Evolutionary conservation across 306 rosid species (phyloP).

Genomic region (Vigna nakashimae): DNA sequence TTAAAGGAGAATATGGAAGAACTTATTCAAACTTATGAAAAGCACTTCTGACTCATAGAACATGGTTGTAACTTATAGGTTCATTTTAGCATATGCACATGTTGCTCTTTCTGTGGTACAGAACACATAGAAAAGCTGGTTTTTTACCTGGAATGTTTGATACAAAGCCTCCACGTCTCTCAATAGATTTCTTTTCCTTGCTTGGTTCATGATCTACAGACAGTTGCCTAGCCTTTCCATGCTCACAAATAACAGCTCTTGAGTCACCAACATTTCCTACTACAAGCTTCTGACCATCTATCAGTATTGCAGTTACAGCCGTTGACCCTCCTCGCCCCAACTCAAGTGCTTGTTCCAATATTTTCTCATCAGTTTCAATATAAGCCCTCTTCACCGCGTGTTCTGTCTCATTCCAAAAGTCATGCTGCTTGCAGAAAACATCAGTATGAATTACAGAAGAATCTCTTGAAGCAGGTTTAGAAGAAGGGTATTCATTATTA

Average conservation of each 20-base stretch:
- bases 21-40: background rate
- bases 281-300: conserved; percentile 66
- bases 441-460: conserved; percentile 18
- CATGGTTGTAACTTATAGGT: too few species aligned
- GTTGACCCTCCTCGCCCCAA: conserved; percentile 82
- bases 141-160: conserved; percentile 71
- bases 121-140: background rate
- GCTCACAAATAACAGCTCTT: conserved; percentile 64
- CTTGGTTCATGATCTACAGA: conserved; percentile 77
- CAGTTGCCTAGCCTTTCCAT: conserved; percentile 63
- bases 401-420: conserved; percentile 62
- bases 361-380: conserved; percentile 60
- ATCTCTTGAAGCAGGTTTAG: conserved; percentile 25
- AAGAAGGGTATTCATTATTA: background rate
- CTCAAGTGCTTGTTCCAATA: conserved; percentile 54
- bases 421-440: conserved; percentile 55
- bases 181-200: conserved; percentile 61
- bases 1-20: background rate
- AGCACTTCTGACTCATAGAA: too few species aligned
- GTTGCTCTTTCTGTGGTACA: background rate
- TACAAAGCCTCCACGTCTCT: conserved; percentile 77
- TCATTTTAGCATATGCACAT: background rate
- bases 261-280: conserved; percentile 81
- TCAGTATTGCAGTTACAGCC: conserved; percentile 73
- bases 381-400: conserved; percentile 64